These are phyloP conservation scores for Agrocybe praecox DNA, from an alignment of 768 basidiomycete genomes.

Conservation along the genomic window DNA sequence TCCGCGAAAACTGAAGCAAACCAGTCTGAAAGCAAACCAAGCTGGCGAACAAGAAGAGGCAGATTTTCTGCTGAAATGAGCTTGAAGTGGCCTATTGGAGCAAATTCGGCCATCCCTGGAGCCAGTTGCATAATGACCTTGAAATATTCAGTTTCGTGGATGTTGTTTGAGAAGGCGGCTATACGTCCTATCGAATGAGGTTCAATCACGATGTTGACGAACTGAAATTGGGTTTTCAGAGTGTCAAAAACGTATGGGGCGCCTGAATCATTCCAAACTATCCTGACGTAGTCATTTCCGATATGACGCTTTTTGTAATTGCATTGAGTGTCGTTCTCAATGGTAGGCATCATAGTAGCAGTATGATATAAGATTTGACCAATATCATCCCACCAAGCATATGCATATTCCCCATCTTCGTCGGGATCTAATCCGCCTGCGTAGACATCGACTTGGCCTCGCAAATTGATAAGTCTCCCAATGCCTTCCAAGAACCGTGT, in stretches of 20 bases:
- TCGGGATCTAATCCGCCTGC: slow-evolving; percentile 90
- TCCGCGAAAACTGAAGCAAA: slow-evolving; percentile 83
- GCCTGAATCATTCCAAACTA: slow-evolving; percentile 99
- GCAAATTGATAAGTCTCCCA: slow-evolving; percentile 84
- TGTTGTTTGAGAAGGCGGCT: slow-evolving; percentile 81
- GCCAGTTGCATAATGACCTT: slow-evolving; percentile 91
- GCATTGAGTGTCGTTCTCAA: slow-evolving; percentile 63
- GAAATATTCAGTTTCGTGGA: slow-evolving; percentile 94
- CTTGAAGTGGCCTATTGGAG: slow-evolving; percentile 92
- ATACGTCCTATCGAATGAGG: slow-evolving; percentile 87
- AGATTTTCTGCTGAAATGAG: slow-evolving; percentile 88
- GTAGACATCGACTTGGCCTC: slow-evolving; percentile 91
- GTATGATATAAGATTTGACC: slow-evolving; percentile 94
- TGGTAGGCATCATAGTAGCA: slow-evolving; percentile 95
- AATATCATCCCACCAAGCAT: slow-evolving; percentile 99
- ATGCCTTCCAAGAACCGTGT: slow-evolving; percentile 91
- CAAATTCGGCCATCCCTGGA: slow-evolving; percentile 90
- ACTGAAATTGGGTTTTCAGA: slow-evolving; percentile 91
- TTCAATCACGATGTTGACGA: slow-evolving; percentile 96
- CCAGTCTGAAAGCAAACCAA: slow-evolving; percentile 87
- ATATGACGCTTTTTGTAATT: slow-evolving; percentile 94
- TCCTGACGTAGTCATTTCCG: slow-evolving; percentile 94
- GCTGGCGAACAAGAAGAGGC: slow-evolving; percentile 85
- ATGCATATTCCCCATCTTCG: slow-evolving; percentile 94
- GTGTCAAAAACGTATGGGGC: slow-evolving; percentile 88